Evolutionary conservation across 176 grass and related monocot genomes (phyloP).

Genomic region (Carex kokanica): DNA sequence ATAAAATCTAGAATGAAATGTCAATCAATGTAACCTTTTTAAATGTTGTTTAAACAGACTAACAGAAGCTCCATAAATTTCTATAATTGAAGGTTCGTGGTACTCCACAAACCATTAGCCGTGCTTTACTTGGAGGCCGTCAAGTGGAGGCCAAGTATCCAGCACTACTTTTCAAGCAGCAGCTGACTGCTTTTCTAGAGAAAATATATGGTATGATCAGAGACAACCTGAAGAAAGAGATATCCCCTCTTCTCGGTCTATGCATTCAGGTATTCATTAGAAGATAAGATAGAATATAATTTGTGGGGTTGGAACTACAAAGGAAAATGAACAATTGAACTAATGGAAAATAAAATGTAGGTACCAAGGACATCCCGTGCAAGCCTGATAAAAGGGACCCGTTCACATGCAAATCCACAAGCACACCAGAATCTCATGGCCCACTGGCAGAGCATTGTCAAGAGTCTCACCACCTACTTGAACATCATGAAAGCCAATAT

Average conservation of each 20-base stretch:
- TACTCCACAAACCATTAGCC: slow-evolving; percentile 74
- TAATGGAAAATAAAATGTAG: slow-evolving; percentile 38
- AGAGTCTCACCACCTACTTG: slow-evolving; percentile 83
- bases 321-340: background rate
- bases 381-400: slow-evolving; percentile 97
- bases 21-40: slow-evolving; percentile 14
- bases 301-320: background rate
- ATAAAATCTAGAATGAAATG: slow-evolving; percentile 30
- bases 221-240: slow-evolving; percentile 98
- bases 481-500: slow-evolving; percentile 90
- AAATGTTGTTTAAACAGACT: slow-evolving; percentile 28
- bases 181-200: slow-evolving; percentile 96
- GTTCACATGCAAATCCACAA: slow-evolving; percentile 87
- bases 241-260: slow-evolving; percentile 90
- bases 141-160: slow-evolving; percentile 99
- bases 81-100: slow-evolving; percentile 62
- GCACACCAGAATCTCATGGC: slow-evolving; percentile 94
- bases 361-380: slow-evolving; percentile 92
- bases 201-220: slow-evolving; percentile 98
- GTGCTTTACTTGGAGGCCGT: slow-evolving; percentile 67
- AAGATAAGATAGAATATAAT: background rate
- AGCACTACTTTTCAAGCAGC: slow-evolving; percentile 99
- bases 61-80: slow-evolving; percentile 18
- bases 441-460: slow-evolving; percentile 99
- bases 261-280: slow-evolving; percentile 76